Base-by-base conservation (phyloP, 768 basidiomycete genomes). In the Sarcomyxa edulis region DNA sequence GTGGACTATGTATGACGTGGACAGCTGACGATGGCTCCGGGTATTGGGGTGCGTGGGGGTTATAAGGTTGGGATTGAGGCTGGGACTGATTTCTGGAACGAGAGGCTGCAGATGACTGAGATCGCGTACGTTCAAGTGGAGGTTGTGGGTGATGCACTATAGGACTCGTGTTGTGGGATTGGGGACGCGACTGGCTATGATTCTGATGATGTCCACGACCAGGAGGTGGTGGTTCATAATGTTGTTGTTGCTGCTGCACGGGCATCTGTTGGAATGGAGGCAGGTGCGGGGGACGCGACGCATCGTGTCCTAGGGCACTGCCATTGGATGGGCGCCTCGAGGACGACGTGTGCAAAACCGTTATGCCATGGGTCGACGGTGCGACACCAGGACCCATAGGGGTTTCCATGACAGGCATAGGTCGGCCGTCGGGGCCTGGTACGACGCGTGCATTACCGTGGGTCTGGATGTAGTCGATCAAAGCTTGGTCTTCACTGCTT, bases 1-100 rank as follows among this genome's bases (percentile, higher is more conserved):
- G 68, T 16, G 75, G 76, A 46, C 74, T 78, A 43, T 70, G 71
- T 45, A 69, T 50, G 38, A 60, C 59, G 45, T 69, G 72, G 32
- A 65, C 59, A 27, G 73, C 56, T 14, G 65, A 56, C 8, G 66
- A 47, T 35, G 55, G 46, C 28, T 79, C 78, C n/a, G 25, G 52
- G 52, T 75, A 75, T 34, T 28, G 68, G 65, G 5, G 66, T 58
- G 42, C 65, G 69, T 16, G 57, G 55, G 23, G 62, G 54, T 28
- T 59, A 60, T 41, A 64, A 24, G 64, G 57, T 45, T 60, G 59
- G 11, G 63, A 49, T 42, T 55, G 55, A 10, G 57, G 53, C 22
- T 53, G 54, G 32, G 32, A 42, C 42, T 51, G 54, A n/a, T 23
- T 55, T 65, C 35, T 64, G 67, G 22, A 67, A 58, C 12, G 46